Conservation (phyloP, 176 grass and related monocot species). For the Paspalum notatum region DNA sequence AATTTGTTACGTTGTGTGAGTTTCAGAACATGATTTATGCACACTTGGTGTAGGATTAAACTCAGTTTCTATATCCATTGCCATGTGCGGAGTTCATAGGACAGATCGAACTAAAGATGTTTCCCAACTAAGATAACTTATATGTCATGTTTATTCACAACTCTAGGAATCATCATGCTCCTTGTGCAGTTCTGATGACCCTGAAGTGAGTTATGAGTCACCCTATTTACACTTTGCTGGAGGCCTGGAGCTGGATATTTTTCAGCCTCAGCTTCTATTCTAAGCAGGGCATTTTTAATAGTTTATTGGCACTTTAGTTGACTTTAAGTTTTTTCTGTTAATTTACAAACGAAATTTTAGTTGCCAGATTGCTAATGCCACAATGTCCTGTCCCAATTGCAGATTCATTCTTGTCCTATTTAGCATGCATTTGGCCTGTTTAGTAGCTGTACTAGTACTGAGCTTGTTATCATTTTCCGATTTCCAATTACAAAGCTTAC, state of each 20-base stretch:
- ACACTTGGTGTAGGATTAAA: background rate
- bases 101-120: background rate
- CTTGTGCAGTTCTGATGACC: background rate
- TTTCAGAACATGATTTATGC: background rate
- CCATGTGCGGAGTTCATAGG: background rate
- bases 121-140: background rate
- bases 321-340: background rate
- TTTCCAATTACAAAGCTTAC: background rate
- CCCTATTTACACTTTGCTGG: background rate
- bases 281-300: background rate
- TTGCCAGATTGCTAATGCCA: background rate
- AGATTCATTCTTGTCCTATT: conserved; percentile 3
- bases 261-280: conserved; percentile 8
- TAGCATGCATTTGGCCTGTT: background rate
- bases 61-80: conserved; percentile 1
- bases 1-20: background rate
- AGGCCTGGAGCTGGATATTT: background rate
- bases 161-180: background rate
- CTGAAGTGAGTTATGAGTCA: background rate
- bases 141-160: background rate
- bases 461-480: background rate
- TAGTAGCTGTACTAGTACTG: background rate
- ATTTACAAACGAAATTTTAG: background rate
- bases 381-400: background rate
- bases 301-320: background rate